A percentile compares a stretch with the other conserved stretches of the same genome.
phyloP scores from a whole-genome alignment of 192 early-diverging fungal genomes.

The Endogone sp. region DNA sequence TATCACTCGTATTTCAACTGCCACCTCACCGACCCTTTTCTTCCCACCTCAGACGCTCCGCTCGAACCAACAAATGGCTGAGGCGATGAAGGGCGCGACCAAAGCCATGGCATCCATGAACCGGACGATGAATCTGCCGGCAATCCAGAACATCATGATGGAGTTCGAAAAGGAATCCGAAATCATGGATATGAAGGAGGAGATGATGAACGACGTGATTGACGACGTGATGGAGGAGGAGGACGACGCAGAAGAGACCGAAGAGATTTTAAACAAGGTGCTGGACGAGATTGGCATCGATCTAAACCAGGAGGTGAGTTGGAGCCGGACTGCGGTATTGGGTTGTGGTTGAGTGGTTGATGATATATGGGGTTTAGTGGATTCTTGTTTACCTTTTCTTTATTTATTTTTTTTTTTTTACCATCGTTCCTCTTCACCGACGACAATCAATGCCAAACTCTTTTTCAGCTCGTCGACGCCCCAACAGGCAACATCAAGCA shows the following conservation, averaged over 20 bases:
- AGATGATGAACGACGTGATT: slow-evolving; percentile 97
- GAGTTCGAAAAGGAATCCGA: slow-evolving; percentile 95
- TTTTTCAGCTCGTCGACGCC: slow-evolving; percentile 36
- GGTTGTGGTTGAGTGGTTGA: background rate
- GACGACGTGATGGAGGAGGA: slow-evolving; percentile 95
- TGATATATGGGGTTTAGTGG: background rate
- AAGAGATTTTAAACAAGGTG: slow-evolving; percentile 89
- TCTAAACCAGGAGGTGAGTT: slow-evolving; percentile 65
- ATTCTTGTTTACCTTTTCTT: background rate
- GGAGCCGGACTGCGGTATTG: slow-evolving; percentile 42
- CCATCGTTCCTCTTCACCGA: no score
- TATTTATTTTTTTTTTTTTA: background rate
- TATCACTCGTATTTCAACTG: background rate
- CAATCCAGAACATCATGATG: slow-evolving; percentile 94
- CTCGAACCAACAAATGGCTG: slow-evolving; percentile 95
- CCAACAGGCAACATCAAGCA: slow-evolving; percentile 43
- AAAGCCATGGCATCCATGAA: slow-evolving; percentile 99
- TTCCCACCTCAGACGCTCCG: slow-evolving; percentile 64
- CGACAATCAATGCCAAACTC: slow-evolving; percentile 4
- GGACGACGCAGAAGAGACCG: slow-evolving; percentile 88
- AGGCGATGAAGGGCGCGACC: slow-evolving; percentile 93
- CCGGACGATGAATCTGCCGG: slow-evolving; percentile 87
- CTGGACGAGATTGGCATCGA: slow-evolving; percentile 94
- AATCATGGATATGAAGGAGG: slow-evolving; percentile 99
- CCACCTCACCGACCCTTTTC: slow-evolving; percentile 7